Evolutionary conservation across 805 yeast genomes (phyloP), one percentile per base, ranked within the genome.

Genomic region (Wickerhamomyces tratensis): DNA sequence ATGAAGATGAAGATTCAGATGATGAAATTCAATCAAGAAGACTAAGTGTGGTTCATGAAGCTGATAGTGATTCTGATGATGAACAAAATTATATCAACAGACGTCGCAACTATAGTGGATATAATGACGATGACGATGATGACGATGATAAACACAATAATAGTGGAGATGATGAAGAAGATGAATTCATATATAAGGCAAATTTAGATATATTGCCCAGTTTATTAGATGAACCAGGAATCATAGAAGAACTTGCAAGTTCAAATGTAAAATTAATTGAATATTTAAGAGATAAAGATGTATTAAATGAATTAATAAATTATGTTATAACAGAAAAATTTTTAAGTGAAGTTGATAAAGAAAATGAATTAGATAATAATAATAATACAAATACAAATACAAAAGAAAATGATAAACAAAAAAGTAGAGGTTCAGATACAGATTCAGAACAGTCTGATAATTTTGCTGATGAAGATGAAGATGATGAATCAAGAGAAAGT

Each of bases 221-320:
- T 39, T 61, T 86, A 38, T 64, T 86, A 46, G 88, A 83, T 56
- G 91, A 85, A 51, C 82, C 77, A 38, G 89, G 82, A 45, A 61
- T 86, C 29, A 67, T 84, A 27, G 84, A 84, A 44, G 93, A 86
- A 57, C 65, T 86, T 34, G 64, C 82, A 48, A 76, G 82, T 25
- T 79, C 87, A 15, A 84, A 84, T 58, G 72, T 81, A 38, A 82
- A 83, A 56, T 71, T 93, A 40, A 69, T 89, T 35, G 93, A 87
- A 53, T 81, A 81, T 53, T 67, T 93, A 43, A 72, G 91, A 48
- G 86, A 85, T 55, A 88, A 93, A 13, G 84, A 79, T 41, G 77
- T 86, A 13, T 60, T 91, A 46, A 72, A 69, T 41, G 76, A 77
- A 43, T 71, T 91, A 44, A 77, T 91, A 30, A 77, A 81, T 35